Evolutionary conservation across 805 yeast genomes (phyloP).

Genomic region (Kuraishia hungarica): DNA sequence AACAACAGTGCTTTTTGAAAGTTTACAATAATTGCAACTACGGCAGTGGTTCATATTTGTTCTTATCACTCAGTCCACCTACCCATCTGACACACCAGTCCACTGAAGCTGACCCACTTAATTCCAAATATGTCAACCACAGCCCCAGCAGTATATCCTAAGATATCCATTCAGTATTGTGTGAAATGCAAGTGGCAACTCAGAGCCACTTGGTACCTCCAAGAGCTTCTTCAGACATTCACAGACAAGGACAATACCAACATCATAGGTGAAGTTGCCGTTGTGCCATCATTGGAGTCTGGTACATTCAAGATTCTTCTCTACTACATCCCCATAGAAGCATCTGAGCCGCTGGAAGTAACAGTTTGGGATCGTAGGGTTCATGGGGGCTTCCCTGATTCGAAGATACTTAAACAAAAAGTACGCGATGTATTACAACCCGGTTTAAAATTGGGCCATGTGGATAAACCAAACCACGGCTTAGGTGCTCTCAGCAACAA

Average conservation of each 20-base stretch:
- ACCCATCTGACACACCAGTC: no score
- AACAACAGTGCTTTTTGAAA: no score
- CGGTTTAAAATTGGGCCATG: conserved; percentile 49
- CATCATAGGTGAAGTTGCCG: conserved; percentile 42
- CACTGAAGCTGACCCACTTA: no score
- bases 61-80: no score
- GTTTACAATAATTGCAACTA: no score
- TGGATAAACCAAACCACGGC: conserved; percentile 32
- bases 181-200: conserved; percentile 84
- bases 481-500: conserved; percentile 8
- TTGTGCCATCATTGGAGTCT: conserved; percentile 33
- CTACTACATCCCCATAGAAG: conserved; percentile 14
- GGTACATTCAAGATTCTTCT: conserved; percentile 59
- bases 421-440: conserved; percentile 57
- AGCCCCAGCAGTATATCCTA: conserved; percentile 32
- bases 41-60: no score
- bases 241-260: conserved; percentile 27
- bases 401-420: conserved; percentile 64
- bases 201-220: conserved; percentile 82
- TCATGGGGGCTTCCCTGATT: conserved; percentile 80
- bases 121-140: neutral
- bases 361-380: conserved; percentile 53
- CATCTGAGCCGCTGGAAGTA: conserved; percentile 18
- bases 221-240: conserved; percentile 80
- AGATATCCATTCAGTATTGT: conserved; percentile 66